phyloP scores from a whole-genome alignment of 139 green algal species.

The Spirogloea muscicola region DNA sequence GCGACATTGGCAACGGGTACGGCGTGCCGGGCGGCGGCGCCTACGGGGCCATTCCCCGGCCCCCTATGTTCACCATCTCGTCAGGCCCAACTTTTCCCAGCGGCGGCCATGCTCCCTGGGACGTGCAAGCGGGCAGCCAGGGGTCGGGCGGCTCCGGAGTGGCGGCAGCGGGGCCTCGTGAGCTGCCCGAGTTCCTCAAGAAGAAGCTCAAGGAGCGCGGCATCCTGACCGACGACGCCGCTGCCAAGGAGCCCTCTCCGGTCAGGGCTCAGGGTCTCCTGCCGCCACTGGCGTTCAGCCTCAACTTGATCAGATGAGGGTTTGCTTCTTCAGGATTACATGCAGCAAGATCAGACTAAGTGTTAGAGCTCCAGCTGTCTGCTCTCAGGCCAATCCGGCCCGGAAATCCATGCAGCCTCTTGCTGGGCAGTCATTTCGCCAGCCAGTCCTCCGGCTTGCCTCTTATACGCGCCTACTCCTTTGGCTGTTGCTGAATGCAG shows the following conservation, averaged over 20 bases:
- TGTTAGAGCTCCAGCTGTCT: background rate
- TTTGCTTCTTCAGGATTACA: background rate
- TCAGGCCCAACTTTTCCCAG: no score
- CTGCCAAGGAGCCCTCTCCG: background rate
- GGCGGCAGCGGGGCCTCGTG: background rate
- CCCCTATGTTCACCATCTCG: constrained; percentile 35
- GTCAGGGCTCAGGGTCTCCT: background rate
- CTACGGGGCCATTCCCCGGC: background rate
- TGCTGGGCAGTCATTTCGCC: no score
- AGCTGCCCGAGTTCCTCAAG: constrained; percentile 29
- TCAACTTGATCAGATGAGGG: background rate
- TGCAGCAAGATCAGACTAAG: background rate
- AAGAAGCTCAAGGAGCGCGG: constrained; percentile 19
- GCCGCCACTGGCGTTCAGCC: background rate
- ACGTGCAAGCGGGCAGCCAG: no score
- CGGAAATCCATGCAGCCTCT: no score
- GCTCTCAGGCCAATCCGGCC: background rate
- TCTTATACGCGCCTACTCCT: no score
- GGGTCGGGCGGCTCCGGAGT: no score
- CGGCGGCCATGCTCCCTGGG: no score
- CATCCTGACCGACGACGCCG: constrained; percentile 23
- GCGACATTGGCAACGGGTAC: constrained; percentile 45
- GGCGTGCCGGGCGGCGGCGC: constrained; percentile 32
- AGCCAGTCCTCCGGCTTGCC: no score
- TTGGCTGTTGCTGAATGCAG: no score